A percentile compares a stretch with the other conserved stretches of the same genome.
phyloP scores from a whole-genome alignment of 2,329 filamentous ascomycete species.

The Fusarium nygamai region DNA sequence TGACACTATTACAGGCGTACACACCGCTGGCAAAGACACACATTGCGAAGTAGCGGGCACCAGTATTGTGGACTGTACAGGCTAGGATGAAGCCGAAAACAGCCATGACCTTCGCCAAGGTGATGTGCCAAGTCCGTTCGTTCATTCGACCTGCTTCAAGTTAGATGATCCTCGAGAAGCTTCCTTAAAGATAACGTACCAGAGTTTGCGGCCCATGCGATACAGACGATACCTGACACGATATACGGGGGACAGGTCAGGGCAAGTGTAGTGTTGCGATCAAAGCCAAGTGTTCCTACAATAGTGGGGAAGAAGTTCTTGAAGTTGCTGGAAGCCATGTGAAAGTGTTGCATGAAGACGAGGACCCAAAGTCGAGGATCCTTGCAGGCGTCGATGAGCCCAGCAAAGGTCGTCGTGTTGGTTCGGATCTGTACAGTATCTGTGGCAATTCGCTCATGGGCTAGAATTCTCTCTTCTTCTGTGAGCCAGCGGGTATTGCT shows the following conservation, averaged over 20 bases:
- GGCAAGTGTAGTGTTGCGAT: slow-evolving; percentile 57
- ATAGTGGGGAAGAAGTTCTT: slow-evolving; percentile 49
- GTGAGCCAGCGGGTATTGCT: slow-evolving; percentile 51
- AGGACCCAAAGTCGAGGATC: slow-evolving; percentile 44
- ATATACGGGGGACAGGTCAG: slow-evolving; percentile 62
- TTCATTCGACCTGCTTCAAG: slow-evolving; percentile 48
- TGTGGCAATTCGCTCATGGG: slow-evolving; percentile 50
- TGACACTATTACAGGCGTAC: slow-evolving; percentile 55
- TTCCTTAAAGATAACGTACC: neutral
- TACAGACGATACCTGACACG: slow-evolving; percentile 47
- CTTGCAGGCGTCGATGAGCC: slow-evolving; percentile 54
- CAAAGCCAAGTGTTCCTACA: slow-evolving; percentile 58
- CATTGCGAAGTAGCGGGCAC: slow-evolving; percentile 42
- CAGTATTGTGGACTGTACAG: slow-evolving; percentile 39
- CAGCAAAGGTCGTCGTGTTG: slow-evolving; percentile 51
- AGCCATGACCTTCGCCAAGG: slow-evolving; percentile 52
- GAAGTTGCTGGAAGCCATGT: slow-evolving; percentile 41
- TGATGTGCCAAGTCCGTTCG: slow-evolving; percentile 57
- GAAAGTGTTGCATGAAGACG: slow-evolving; percentile 24
- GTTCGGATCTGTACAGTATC: slow-evolving; percentile 50
- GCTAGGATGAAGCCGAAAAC: slow-evolving; percentile 39
- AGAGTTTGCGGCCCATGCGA: slow-evolving; percentile 33
- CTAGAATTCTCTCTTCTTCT: slow-evolving; percentile 52
- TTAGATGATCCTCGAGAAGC: neutral
- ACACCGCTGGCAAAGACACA: slow-evolving; percentile 52